Evolutionary conservation across 176 grass and related monocot genomes (phyloP), one percentile per base, ranked within the genome.

Genomic region (Paspalum vaginatum): DNA sequence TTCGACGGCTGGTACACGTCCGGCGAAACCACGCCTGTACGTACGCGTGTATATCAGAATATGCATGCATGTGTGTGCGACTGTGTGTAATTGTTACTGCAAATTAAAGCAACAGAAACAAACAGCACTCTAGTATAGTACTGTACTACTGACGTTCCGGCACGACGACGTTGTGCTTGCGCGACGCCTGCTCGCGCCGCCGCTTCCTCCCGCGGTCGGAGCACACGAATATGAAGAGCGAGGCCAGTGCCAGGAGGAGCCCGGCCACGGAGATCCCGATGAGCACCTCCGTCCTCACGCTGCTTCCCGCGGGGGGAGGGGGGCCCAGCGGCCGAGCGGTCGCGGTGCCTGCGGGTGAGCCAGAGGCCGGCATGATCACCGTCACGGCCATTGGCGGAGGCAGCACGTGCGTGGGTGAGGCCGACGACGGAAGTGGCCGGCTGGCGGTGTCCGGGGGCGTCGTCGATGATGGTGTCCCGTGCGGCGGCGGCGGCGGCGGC

Each of bases 181-280:
- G 55, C 67, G 65, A 39, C 46, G 45, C 46, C 11, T 10, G 49
- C 12, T 41, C 60, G 22, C 24, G 27, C 56, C 69, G 79, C 59
- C 68, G 79, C 69, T 42, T 80, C 69, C 37, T 83, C 12, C 61
- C 58, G 41, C 85, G 75, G 37, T 76, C 26, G 40, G 63, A 60
- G 61, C 72, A 71, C 15, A 47, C 1, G 15, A 85, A 74, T 6
- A 85, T 71, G 57, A 88, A 60, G 22, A 90, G 65, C 17, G 74
- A 84, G 2, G 55, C 74, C 46, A 90, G 22, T 11, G 74, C 49
- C 38, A 93, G 40, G 59, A 83, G n/a, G 69, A 90, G 50, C 45
- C 85, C 81, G 8, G 82, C 62, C 17, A 85, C 46, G 69, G 91
- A 72, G 10, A 90, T 25, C 6, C 82, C 91, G 20, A 93, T 68